A percentile compares a stretch with the other conserved stretches of the same genome.
These are phyloP conservation scores for Aspergillus sp. DNA, from an alignment of 2,329 filamentous ascomycete species.

Conservation along the genomic window DNA sequence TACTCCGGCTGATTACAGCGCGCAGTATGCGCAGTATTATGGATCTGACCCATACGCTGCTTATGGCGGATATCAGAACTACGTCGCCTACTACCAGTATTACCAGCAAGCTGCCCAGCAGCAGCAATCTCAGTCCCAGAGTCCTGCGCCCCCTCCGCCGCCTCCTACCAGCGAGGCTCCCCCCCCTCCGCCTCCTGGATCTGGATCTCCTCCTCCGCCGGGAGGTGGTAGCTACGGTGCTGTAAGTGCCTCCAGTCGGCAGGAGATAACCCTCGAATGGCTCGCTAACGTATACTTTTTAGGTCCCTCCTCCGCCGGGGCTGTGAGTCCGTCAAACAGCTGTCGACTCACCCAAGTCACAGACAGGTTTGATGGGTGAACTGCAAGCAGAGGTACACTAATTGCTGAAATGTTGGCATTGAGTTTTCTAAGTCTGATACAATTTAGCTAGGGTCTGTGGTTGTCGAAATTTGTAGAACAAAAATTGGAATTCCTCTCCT, in stretches of 20 bases:
- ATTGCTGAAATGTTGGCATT: neutral
- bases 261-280: neutral
- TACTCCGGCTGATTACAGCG: slow-evolving; percentile 64
- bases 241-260: slow-evolving; percentile 45
- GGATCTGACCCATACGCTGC: slow-evolving; percentile 77
- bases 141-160: slow-evolving; percentile 53
- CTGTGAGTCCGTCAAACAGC: slow-evolving; percentile 8
- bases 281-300: neutral
- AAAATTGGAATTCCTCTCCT: slow-evolving; percentile 1
- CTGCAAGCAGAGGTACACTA: neutral
- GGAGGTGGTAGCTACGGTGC: slow-evolving; percentile 58
- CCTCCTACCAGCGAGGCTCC: slow-evolving; percentile 54
- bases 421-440: neutral
- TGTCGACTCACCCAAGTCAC: neutral
- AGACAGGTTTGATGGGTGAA: neutral
- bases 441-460: neutral
- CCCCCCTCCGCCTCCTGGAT: slow-evolving; percentile 62
- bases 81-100: slow-evolving; percentile 60
- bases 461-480: slow-evolving; percentile 3
- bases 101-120: slow-evolving; percentile 64
- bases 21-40: slow-evolving; percentile 83
- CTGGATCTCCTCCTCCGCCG: slow-evolving; percentile 57
- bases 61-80: slow-evolving; percentile 84
- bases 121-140: slow-evolving; percentile 39
- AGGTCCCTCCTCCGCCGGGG: slow-evolving; percentile 21